Evolutionary conservation across 352 stramenopile genomes (phyloP), one percentile per base, ranked within the genome.

Genomic region (Plasmopara muralis): DNA sequence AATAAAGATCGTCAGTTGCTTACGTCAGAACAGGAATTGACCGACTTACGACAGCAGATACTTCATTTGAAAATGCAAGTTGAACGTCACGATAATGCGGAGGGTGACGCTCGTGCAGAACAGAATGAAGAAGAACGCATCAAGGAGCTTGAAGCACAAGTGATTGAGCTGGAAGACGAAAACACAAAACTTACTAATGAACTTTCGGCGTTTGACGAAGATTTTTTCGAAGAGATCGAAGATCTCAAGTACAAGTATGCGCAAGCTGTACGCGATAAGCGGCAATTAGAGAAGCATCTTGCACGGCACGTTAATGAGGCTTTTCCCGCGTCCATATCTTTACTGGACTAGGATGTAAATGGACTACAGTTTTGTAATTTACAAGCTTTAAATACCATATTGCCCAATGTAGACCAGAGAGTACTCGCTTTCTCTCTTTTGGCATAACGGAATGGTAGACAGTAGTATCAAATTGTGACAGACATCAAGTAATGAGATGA

Each of bases 141-240:
- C 4, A 48, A 74, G 5, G 68, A 74, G 40, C 56, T 89, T 15
- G 55, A 82, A 41, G 41, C 34, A 15, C 66, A 80, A 46, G 53
- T 73, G 12, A 40, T 55, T 10, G 52, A 64, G 34, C 71, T 95
- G 10, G 62, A 77, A 30, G 54, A 81, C 35, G 89, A 96, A 53
- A 95, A 93, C 44, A 60, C 64, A 40, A 70, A 82, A 41, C 58
- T 95, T 15, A 74, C 66, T 3, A 73, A 78, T 39, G 87, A 97
- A 57, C 64, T 97, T 35, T 67, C 76, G 35, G 90, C 89, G 13
- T 97, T 98, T 52, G 91, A 97, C 50, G 62, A 95, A 57, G 91
- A 97, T 16, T 98, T 98, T 61, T 98, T 98, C 51, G 91, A 98
- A 47, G 91, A 98, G 49, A 96, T 97, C 50, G 92, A 98, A 66